Conservation (phyloP, 225 moss, liverwort and hornwort species). For the Bryoerythrophyllum caledonicum region DNA sequence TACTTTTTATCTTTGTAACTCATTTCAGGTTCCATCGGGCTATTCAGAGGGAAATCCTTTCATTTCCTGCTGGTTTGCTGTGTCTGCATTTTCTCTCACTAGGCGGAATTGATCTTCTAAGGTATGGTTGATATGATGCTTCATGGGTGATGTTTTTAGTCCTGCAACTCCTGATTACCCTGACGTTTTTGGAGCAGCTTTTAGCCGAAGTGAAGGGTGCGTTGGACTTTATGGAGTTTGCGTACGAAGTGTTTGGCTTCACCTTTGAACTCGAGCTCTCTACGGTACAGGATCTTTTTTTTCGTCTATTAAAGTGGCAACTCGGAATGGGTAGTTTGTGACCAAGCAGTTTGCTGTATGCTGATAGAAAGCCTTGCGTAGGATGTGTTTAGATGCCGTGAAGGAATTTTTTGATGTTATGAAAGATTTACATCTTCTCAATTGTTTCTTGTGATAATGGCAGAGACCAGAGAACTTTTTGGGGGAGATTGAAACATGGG, state of each 20-base stretch:
- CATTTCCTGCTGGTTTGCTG: neutral
- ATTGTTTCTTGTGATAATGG: constrained; percentile 3
- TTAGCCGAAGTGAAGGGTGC: constrained; percentile 66
- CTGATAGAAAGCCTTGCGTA: neutral
- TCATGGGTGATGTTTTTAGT: neutral
- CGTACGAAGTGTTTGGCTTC: constrained; percentile 77
- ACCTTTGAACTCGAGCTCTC: constrained; percentile 82
- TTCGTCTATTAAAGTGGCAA: neutral
- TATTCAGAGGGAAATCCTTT: neutral
- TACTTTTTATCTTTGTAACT: neutral
- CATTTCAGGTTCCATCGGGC: neutral
- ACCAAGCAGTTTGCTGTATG: neutral
- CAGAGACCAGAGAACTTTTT: constrained; percentile 96
- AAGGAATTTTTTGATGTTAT: neutral
- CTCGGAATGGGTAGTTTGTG: neutral
- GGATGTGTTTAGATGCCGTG: neutral
- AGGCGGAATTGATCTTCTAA: neutral
- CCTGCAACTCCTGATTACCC: neutral
- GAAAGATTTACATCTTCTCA: neutral
- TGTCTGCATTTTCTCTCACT: neutral
- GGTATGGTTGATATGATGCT: neutral
- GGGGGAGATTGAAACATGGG: constrained; percentile 86
- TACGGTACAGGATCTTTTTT: constrained; percentile 48
- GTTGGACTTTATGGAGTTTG: constrained; percentile 73
- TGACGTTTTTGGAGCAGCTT: constrained; percentile 44